Evolutionary conservation across 345 rosid species (phyloP).

Genomic region (Aurinia saxatilis): DNA sequence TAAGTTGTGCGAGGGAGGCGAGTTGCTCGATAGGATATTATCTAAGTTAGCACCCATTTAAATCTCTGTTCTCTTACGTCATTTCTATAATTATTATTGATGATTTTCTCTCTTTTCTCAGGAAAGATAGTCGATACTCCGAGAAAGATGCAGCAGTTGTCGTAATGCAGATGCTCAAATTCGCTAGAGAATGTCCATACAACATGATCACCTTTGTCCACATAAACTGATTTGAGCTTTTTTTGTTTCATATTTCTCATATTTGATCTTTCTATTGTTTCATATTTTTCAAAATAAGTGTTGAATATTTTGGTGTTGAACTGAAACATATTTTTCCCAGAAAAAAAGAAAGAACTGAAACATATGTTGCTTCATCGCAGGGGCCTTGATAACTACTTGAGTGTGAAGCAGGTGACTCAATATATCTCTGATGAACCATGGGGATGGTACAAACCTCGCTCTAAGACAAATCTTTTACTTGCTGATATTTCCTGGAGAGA

Average conservation of each 20-base stretch:
- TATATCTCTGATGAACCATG: slow-evolving; percentile 72
- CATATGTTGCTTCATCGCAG: too few relatives aligned
- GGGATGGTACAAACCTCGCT: slow-evolving; percentile 86
- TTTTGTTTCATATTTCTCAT: too few relatives aligned
- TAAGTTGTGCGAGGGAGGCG: slow-evolving; percentile 99
- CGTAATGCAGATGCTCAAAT: slow-evolving; percentile 63
- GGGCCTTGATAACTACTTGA: slow-evolving; percentile 83
- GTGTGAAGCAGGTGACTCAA: slow-evolving; percentile 86
- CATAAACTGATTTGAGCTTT: too few relatives aligned
- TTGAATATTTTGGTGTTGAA: too few relatives aligned
- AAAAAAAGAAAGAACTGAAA: too few relatives aligned
- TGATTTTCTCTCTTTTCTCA: slow-evolving; percentile 27
- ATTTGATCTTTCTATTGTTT: too few relatives aligned
- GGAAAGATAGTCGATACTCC: slow-evolving; percentile 80
- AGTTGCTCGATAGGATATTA: slow-evolving; percentile 82
- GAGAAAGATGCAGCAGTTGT: slow-evolving; percentile 36
- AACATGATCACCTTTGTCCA: too few relatives aligned
- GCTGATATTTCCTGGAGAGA: background rate
- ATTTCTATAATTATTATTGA: background rate
- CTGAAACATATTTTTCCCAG: too few relatives aligned
- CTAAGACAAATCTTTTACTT: slow-evolving; percentile 23
- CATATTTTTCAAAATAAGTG: too few relatives aligned
- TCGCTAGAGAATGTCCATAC: slow-evolving; percentile 95
- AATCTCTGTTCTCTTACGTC: background rate
- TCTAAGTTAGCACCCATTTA: slow-evolving; percentile 48